Percentiles rank a stretch among this genome's conserved stretches.
These are phyloP conservation scores for Durio zibethinus DNA, from an alignment of 345 rosid genomes.

Conservation along the genomic window DNA sequence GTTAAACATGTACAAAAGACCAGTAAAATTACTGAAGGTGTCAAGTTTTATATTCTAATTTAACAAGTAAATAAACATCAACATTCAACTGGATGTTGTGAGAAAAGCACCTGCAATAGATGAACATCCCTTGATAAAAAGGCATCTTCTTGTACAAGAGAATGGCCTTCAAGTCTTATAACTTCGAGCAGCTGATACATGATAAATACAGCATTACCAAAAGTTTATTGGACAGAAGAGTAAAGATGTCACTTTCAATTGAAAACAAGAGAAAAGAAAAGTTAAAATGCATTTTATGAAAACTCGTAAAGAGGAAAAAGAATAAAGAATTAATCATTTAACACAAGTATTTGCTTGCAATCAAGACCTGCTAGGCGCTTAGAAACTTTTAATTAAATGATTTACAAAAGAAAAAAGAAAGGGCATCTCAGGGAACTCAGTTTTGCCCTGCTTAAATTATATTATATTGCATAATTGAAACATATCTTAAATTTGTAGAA, in stretches of 20 bases:
- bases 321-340: background rate
- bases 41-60: background rate
- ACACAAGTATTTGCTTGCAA: background rate
- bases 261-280: background rate
- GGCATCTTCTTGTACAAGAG: conserved; percentile 92
- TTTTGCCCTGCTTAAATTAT: background rate
- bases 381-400: background rate
- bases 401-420: background rate
- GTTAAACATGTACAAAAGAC: background rate
- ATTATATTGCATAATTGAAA: background rate
- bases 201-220: conserved; percentile 1
- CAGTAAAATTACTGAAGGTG: background rate
- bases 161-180: conserved; percentile 91
- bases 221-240: background rate
- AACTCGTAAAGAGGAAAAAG: background rate
- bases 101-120: conserved; percentile 75
- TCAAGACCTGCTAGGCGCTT: background rate
- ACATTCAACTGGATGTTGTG: background rate
- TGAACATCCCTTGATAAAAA: conserved; percentile 87
- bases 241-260: background rate
- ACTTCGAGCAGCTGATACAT: conserved; percentile 79
- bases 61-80: background rate
- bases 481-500: background rate
- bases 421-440: background rate
- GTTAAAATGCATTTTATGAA: background rate